Percentiles rank a stretch among this genome's conserved stretches.
phyloP scores from a whole-genome alignment of 768 basidiomycete species.

The Pleurotus sapidus region DNA sequence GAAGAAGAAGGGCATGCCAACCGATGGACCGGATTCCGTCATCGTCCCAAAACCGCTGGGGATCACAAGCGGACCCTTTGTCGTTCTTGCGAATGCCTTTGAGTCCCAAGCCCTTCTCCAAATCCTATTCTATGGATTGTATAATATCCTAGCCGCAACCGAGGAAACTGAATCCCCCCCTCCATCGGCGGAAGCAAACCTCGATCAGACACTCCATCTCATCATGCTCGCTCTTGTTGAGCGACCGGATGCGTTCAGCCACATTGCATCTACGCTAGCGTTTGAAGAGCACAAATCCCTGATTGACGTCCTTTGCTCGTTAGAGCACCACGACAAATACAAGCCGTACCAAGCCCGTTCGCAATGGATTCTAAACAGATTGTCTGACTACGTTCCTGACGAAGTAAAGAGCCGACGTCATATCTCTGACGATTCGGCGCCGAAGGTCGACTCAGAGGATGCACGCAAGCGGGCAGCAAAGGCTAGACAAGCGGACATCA shows the following conservation, averaged over 20 bases:
- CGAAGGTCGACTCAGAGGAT: conserved; percentile 50
- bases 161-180: conserved; percentile 58
- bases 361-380: conserved; percentile 68
- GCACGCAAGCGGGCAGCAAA: conserved; percentile 84
- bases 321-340: conserved; percentile 79
- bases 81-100: conserved; percentile 57
- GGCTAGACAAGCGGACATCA: conserved; percentile 87
- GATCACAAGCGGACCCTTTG: conserved; percentile 69
- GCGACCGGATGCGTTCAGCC: conserved; percentile 58
- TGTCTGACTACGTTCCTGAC: conserved; percentile 53
- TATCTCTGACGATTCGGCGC: conserved; percentile 32
- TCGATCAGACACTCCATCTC: conserved; percentile 87
- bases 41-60: conserved; percentile 71
- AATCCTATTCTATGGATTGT: conserved; percentile 79
- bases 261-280: conserved; percentile 46
- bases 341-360: conserved; percentile 69
- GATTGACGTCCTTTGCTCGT: conserved; percentile 66
- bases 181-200: conserved; percentile 81
- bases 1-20: conserved; percentile 58
- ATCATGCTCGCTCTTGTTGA: conserved; percentile 84
- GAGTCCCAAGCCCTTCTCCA: conserved; percentile 73
- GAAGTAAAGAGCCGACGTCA: conserved; percentile 53
- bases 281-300: conserved; percentile 64
- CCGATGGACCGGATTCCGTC: conserved; percentile 49
- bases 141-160: conserved; percentile 69